These are phyloP conservation scores for Coprinellus micaceus DNA, from an alignment of 768 basidiomycete species.

Conservation along the genomic window DNA sequence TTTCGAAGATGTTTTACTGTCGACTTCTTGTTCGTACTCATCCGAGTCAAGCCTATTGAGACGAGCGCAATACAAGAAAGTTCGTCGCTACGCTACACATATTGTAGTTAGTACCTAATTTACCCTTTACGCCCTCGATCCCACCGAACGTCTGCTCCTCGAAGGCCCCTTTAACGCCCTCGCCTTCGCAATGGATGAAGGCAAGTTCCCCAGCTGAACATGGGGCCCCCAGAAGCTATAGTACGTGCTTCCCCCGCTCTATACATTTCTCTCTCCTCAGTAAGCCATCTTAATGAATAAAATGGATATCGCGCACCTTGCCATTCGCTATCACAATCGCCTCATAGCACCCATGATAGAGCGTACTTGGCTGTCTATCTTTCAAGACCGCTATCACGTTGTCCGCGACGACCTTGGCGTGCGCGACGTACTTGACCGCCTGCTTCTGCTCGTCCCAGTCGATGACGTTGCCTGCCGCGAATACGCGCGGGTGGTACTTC, in stretches of 20 bases:
- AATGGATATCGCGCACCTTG: conserved; percentile 34
- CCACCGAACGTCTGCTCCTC: conserved; percentile 15
- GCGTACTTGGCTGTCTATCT: conserved; percentile 20
- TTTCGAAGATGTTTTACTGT: too few relatives aligned
- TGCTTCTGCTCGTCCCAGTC: conserved; percentile 65
- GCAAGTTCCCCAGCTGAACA: conserved; percentile 39
- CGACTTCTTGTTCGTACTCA: too few relatives aligned
- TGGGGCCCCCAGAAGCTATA: conserved; percentile 45
- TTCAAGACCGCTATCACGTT: conserved; percentile 15
- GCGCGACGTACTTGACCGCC: conserved; percentile 39
- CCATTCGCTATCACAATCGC: conserved; percentile 55
- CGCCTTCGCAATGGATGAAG: conserved; percentile 40
- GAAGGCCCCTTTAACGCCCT: conserved; percentile 24
- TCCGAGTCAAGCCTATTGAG: too few relatives aligned
- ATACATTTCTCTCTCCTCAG: background rate
- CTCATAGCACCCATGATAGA: conserved; percentile 50
- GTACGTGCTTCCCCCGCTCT: conserved; percentile 43
- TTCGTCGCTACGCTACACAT: too few relatives aligned
- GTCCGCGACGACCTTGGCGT: conserved; percentile 41
- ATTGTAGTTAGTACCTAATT: too few relatives aligned
- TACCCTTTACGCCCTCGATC: background rate
- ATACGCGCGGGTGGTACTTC: conserved; percentile 46
- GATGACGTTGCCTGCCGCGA: conserved; percentile 64
- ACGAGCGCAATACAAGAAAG: too few relatives aligned
- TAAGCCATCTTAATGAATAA: background rate